phyloP scores from a whole-genome alignment of 176 grass and related monocot genomes.

The Luzula sylvatica region DNA sequence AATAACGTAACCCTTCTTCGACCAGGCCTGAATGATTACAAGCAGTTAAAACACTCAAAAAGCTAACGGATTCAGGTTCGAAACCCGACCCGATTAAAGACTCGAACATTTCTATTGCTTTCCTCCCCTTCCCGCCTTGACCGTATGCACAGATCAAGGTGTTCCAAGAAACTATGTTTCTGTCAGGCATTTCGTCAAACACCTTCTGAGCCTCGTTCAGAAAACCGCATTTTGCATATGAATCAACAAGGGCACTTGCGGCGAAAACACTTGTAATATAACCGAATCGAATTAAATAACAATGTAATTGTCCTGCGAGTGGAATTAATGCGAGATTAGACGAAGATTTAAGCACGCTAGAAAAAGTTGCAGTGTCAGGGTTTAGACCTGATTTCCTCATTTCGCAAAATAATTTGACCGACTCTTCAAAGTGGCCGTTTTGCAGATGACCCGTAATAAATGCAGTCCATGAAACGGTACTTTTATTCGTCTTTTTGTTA shows the following conservation, averaged over 20 bases:
- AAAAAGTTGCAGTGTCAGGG: constrained; percentile 27
- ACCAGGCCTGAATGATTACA: constrained; percentile 70
- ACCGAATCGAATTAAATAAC: constrained; percentile 20
- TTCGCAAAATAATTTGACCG: constrained; percentile 27
- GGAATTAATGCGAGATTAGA: constrained; percentile 27
- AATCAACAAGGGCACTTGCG: constrained; percentile 62
- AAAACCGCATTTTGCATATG: constrained; percentile 68
- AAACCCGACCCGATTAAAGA: constrained; percentile 39
- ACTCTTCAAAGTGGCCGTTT: constrained; percentile 29
- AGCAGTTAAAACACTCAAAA: constrained; percentile 65
- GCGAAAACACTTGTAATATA: constrained; percentile 30
- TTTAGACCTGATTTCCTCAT: constrained; percentile 30
- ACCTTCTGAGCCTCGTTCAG: constrained; percentile 37
- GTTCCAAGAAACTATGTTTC: constrained; percentile 81
- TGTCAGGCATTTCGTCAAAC: constrained; percentile 73
- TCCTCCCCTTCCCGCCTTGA: constrained; percentile 53
- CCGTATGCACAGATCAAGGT: constrained; percentile 59
- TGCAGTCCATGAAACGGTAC: constrained; percentile 34
- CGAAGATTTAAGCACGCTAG: constrained; percentile 26
- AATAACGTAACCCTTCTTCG: constrained; percentile 59
- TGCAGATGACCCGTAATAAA: constrained; percentile 32
- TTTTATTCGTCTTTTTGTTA: constrained; percentile 24
- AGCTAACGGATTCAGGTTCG: constrained; percentile 62
- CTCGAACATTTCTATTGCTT: constrained; percentile 72
- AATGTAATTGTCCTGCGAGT: constrained; percentile 28